Conservation (phyloP, 192 early-diverging fungal species). For the Chytriomyces confervae region DNA sequence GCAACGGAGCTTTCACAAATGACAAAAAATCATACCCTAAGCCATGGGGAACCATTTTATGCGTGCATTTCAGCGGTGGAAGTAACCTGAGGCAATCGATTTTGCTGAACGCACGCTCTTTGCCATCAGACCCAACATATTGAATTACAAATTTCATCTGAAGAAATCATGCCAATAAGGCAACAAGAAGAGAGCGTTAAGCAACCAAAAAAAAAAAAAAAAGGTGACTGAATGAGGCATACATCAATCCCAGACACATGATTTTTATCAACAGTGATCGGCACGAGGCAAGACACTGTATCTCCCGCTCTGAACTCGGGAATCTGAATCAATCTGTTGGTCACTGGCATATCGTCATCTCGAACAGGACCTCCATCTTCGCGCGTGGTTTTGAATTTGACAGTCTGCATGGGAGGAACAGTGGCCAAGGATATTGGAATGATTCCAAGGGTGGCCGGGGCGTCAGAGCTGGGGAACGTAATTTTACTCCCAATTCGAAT, state of each 20-base stretch:
- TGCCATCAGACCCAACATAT: conserved; percentile 49
- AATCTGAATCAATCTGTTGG: neutral
- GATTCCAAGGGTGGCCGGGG: neutral
- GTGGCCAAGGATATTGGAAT: neutral
- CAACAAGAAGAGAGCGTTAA: neutral
- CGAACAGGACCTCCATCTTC: neutral
- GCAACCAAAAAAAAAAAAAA: neutral
- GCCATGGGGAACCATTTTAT: conserved; percentile 60
- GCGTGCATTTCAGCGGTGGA: conserved; percentile 53
- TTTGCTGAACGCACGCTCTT: conserved; percentile 47
- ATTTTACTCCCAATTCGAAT: conserved; percentile 1
- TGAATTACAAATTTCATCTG: conserved; percentile 55
- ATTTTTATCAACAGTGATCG: neutral
- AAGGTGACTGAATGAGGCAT: neutral
- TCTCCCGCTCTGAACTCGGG: neutral
- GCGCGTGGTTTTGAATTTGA: neutral
- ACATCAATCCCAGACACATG: neutral
- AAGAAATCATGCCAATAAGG: neutral
- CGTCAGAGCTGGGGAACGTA: neutral
- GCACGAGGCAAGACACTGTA: neutral
- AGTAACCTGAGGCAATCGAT: conserved; percentile 58
- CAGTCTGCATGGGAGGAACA: neutral
- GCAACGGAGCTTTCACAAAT: neutral
- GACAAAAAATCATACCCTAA: conserved; percentile 40
- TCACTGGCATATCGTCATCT: neutral